Evolutionary conservation across 306 rosid species (phyloP), one percentile per base, ranked within the genome.

Genomic region (Cucurbita pepo): DNA sequence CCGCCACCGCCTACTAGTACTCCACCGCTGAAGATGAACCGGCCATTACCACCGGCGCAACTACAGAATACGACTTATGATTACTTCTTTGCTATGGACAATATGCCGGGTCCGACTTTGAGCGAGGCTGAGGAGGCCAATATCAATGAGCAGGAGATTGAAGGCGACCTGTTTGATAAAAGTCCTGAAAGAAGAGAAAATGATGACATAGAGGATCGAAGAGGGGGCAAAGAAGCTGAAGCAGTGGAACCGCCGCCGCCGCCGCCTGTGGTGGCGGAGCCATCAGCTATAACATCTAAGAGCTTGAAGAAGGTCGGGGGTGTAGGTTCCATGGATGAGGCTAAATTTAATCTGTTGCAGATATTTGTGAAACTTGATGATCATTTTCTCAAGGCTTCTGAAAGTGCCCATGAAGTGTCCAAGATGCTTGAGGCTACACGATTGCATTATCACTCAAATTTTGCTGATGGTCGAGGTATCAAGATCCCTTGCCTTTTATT

Each of bases 341-440:
- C 41, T 19, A 67, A 67, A 43, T 43, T 30, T 9, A 85, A 83
- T 76, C 61, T 91, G 80, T 15, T 82, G 41, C 48, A 79, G 74
- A 76, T 91, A 58, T 91, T 86, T 86, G 57, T 53, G 45, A 79
- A 74, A 0, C 87, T 94, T 44, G 98, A 94, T 78, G 92, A 90
- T 16, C 80, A 90, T 80, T 94, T 94, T 80, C 90, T 94, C 56
- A 87, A 86, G 83, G 97, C 98, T 79, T 90, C 97, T 0, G 90
- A 94, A 81, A 85, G 91, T 79, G 95, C 95, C 64, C 95, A 89
- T 52, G 97, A 87, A 53, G 98, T 94, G 74, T 89, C 98, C 13
- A 94, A 94, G 91, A 81, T 94, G 97, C 91, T 94, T 37, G 97
- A 90, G 87, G 97, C 98, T 0, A 90, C 96, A 0, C 71, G 92